Evolutionary conservation across 257 asterid species (phyloP), one percentile per base, ranked within the genome.

Genomic region (Anisodus acutangulus): DNA sequence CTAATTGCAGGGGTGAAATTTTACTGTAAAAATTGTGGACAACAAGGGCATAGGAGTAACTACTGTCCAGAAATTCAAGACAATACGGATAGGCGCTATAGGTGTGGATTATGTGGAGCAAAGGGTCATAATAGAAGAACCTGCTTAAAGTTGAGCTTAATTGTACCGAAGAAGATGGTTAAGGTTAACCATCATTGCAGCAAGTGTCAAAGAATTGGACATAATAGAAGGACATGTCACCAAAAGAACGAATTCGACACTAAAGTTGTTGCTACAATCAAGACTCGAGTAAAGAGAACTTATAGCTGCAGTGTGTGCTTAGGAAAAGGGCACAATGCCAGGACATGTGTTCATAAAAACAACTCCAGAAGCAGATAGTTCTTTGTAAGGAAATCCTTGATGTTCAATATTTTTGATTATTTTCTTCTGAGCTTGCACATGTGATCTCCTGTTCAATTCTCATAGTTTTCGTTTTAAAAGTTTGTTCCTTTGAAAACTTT

Each of bases 101-200:
- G 86, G 74, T 93, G 98, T 82, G 92, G 90, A 37, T 55, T 91
- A 82, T 97, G 98, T 86, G 97, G 99, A 35, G 91, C 88, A 84
- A 93, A 90, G 83, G 98, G 98, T 84, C 98, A 97, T 88, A 97
- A 97, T 88, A 89, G 92, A 86, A 91, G 97, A 89, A 95, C 98
- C 43, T 97, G 98, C 86, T 89, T 86, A 53, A 92, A 85, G 86
- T 85, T 88, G 66, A 94, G 89, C 87, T 41, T 89, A 45, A 83
- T 79, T 8, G 89, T 83, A 45, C 86, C 83, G 13, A 85, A 79
- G 67, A 80, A 22, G 59, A 78, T n/a, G 8, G 85, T 84, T 51
- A 88, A 55, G 12, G 90, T 90, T 85, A 81, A 88, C 85, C 95
- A 86, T 83, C 90, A 53, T 62, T 96, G 98, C 92, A 90, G 85